Evolutionary conservation across 768 basidiomycete genomes (phyloP), one percentile per base, ranked within the genome.

Genomic region (Termitomyces sp.): DNA sequence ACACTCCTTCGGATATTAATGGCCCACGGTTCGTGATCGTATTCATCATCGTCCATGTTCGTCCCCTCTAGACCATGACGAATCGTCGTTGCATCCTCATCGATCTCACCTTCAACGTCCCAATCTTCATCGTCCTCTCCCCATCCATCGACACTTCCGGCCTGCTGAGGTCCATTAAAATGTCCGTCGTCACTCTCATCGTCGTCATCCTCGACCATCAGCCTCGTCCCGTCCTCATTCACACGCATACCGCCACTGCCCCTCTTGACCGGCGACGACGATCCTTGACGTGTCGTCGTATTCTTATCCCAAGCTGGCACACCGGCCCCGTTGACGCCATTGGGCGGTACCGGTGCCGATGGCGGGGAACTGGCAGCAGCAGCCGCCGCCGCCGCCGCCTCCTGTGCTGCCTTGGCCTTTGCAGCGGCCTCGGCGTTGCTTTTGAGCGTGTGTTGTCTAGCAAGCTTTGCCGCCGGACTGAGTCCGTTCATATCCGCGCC

Each of bases 371-470:
- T 75, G 45, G 75, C 77, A 16, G 78, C 80, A 2, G 77, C 79
- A 16, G 78, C 80, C 2, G 77, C 79, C 49, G 5, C 48, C 22
- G 45, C 55, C 31, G 76, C 74, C 4, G 82, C 83, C 61, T 83
- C 84, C 54, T 78, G 75, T 59, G 81, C 79, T 46, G 80, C 83
- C 68, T 84, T 84, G 16, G 81, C 83, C 66, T 73, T 80, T 0
- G 86, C 88, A 31, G 88, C 88, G 16, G 87, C 88, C 69, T 89
- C 88, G 11, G 90, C 89, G 63, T 91, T 92, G 57, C 82, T 91
- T 77, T 89, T 92, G 60, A 97, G 83, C 5, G 95, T 97, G 71
- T 96, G 94, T 70, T 95, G 92, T 44, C 95, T 70, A 1, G 92
- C 94, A 12, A 96, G 80, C 70, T 89, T 88, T 3, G 95, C 95